Evolutionary conservation across 306 rosid genomes (phyloP).

Genomic region (Cicer bijugum): DNA sequence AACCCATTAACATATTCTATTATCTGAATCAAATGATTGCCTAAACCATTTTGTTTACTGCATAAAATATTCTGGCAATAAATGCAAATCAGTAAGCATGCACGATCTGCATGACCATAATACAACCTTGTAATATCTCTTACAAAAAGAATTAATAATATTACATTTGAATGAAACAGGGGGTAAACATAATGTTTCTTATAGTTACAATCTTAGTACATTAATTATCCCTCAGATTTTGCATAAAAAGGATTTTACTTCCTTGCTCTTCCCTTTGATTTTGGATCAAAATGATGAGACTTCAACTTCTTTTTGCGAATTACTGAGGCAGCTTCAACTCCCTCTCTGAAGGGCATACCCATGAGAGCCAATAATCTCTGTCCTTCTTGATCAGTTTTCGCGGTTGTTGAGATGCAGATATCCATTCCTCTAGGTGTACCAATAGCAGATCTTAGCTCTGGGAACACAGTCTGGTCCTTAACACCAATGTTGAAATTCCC

Average conservation of each 20-base stretch:
- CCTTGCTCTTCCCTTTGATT: constrained; percentile 65
- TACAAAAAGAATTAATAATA: constrained; percentile 43
- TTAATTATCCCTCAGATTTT: constrained; percentile 55
- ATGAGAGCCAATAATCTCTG: constrained; percentile 71
- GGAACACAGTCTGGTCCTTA: constrained; percentile 85
- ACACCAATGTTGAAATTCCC: constrained; percentile 79
- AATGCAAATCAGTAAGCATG: constrained; percentile 6
- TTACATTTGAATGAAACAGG: constrained; percentile 42
- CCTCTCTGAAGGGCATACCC: constrained; percentile 98
- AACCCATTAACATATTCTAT: no score
- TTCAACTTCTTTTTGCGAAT: constrained; percentile 82
- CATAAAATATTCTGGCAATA: no score
- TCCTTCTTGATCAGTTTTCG: constrained; percentile 82
- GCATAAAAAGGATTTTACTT: constrained; percentile 71
- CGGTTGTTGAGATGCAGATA: constrained; percentile 76
- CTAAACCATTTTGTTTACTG: no score
- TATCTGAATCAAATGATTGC: no score
- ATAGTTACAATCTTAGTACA: constrained; percentile 43
- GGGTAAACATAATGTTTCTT: constrained; percentile 37
- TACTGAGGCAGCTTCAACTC: constrained; percentile 48
- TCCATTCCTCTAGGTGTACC: constrained; percentile 98
- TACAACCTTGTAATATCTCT: constrained; percentile 30
- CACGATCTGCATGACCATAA: constrained; percentile 33
- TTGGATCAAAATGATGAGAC: constrained; percentile 87
- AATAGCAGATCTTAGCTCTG: constrained; percentile 70